These are phyloP conservation scores for Umbilicus rupestris DNA, from an alignment of 164 flowering plant species.

Conservation along the genomic window DNA sequence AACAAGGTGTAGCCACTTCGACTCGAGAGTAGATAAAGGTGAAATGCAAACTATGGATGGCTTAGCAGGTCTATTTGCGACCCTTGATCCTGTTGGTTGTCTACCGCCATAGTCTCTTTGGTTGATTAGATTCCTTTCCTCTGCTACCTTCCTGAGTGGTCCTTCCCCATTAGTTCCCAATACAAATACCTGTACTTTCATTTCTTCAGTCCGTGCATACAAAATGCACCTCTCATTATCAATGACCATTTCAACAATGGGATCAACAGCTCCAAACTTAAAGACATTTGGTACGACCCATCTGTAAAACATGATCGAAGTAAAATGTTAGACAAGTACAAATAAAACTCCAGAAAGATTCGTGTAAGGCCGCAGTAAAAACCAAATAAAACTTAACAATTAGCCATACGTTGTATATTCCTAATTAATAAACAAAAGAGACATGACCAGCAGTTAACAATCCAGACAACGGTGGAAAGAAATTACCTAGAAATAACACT, in stretches of 20 bases:
- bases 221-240: constrained; percentile 83
- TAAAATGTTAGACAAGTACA: not conserved
- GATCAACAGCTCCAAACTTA: constrained; percentile 88
- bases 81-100: constrained; percentile 49
- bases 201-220: constrained; percentile 88
- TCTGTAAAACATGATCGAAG: constrained; percentile 31
- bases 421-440: not conserved
- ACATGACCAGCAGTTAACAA: not conserved
- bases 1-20: constrained; percentile 90
- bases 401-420: not conserved
- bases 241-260: constrained; percentile 83
- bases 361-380: not conserved
- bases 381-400: not conserved
- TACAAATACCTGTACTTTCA: constrained; percentile 83
- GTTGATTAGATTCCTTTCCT: constrained; percentile 71
- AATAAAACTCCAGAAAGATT: not conserved
- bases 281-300: constrained; percentile 95
- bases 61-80: constrained; percentile 39
- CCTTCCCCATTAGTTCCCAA: constrained; percentile 72
- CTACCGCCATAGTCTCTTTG: constrained; percentile 66
- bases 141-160: constrained; percentile 74
- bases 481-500: constrained; percentile 71
- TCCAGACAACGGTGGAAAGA: not conserved
- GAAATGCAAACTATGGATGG: constrained; percentile 72
- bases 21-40: constrained; percentile 77